Base-by-base conservation (phyloP, 2,329 filamentous ascomycete genomes). In the Phoma herbarum region DNA sequence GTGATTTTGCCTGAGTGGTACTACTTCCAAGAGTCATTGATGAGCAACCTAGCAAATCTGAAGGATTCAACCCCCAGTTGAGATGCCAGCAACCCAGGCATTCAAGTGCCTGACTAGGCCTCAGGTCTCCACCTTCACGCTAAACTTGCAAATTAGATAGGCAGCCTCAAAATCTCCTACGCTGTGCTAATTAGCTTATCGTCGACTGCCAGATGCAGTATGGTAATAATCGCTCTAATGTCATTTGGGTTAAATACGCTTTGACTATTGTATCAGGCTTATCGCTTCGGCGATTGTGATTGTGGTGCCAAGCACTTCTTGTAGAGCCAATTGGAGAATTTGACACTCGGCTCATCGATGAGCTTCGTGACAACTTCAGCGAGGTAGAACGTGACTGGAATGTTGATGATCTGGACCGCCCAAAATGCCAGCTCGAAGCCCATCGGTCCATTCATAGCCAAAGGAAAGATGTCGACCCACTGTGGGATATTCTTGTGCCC, bases 401-500 rank as follows among this genome's bases (percentile, higher is more conserved):
- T 49, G 12, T 75, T 54, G 20, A 90, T 75, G 8, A 90, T 28
- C 39, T 91, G 86, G 1, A 86, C 83, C 2, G 83, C 54, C 22
- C 89, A 73, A 65, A 89, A 89, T 1, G 82, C 81, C 33, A 87
- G 12, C 50, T 73, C 70, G 1, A 91, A 68, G 0, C 88, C 88
- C 52, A 86, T 69, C 0, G 87, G 86, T 0, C 88, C 88, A 16
- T 69, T 70, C 59, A 76, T 83, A 28, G 86, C 80, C 48, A 89
- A 63, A 2, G 83, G 82, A 25, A 89, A 78, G 23, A 78, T 77
- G 68, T 88, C 80, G 22, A 84, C 79, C 86, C 88, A 90, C 4
- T 79, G 73, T 0, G 83, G 81, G 28, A 89, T 81, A n/a, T 81
- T 69, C 26, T 79, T 69, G 61, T 88, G 82, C 14, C 78, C 75